These are phyloP conservation scores for Aspergillus taichungensis DNA, from an alignment of 495 filamentous ascomycete genomes.

Conservation along the genomic window DNA sequence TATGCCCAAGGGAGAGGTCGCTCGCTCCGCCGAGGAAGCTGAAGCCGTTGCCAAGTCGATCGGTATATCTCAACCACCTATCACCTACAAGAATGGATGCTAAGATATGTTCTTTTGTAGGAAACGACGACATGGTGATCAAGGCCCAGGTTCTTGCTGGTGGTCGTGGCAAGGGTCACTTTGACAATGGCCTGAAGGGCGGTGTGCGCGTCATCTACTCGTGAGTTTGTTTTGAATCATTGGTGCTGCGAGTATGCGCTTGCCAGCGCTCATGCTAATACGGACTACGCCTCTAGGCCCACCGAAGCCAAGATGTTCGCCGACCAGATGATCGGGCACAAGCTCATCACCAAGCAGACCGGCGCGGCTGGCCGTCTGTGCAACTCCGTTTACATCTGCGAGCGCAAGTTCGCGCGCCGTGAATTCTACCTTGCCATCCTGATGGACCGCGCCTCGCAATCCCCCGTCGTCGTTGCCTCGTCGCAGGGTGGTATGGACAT, in stretches of 20 bases:
- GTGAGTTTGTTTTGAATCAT: slow-evolving; percentile 33
- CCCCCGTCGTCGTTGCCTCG: slow-evolving; percentile 91
- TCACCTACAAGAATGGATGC: slow-evolving; percentile 11
- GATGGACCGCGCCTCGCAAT: slow-evolving; percentile 90
- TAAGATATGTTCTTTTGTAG: slow-evolving; percentile 29
- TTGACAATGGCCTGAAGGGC: slow-evolving; percentile 97
- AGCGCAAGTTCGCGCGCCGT: slow-evolving; percentile 97
- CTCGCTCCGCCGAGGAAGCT: slow-evolving; percentile 74
- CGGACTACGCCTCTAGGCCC: slow-evolving; percentile 35
- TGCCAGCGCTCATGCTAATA: slow-evolving; percentile 8
- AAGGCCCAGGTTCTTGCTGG: slow-evolving; percentile 98
- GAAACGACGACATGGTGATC: slow-evolving; percentile 95
- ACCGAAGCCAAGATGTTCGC: slow-evolving; percentile 95
- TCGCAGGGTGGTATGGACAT: slow-evolving; percentile 99
- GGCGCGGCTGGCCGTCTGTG: slow-evolving; percentile 84
- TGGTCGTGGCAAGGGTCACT: slow-evolving; percentile 92
- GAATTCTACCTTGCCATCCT: slow-evolving; percentile 98
- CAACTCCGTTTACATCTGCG: slow-evolving; percentile 95
- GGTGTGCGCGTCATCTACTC: slow-evolving; percentile 98
- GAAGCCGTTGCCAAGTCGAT: slow-evolving; percentile 85
- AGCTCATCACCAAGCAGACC: slow-evolving; percentile 99
- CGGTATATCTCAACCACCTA: slow-evolving; percentile 37
- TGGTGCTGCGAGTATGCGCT: no score
- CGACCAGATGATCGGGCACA: slow-evolving; percentile 98
- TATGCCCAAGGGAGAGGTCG: slow-evolving; percentile 80